phyloP scores from a whole-genome alignment of 2,329 filamentous ascomycete species.

The Lecanicillium sp. region DNA sequence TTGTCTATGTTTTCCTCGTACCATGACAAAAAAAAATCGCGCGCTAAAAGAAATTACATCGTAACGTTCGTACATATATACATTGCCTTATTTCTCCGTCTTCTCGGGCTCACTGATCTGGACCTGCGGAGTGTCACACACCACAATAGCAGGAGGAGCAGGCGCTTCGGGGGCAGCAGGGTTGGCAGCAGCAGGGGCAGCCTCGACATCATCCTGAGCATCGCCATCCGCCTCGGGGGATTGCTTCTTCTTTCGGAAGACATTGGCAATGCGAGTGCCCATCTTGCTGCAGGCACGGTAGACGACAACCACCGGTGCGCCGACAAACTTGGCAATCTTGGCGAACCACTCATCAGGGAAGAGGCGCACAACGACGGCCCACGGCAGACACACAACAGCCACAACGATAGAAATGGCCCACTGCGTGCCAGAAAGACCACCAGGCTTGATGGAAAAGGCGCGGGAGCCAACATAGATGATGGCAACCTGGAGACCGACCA shows the following conservation, averaged over 20 bases:
- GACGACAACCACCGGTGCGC: constrained; percentile 3
- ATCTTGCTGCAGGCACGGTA: constrained; percentile 1
- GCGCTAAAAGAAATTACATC: too few species aligned
- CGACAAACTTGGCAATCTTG: constrained; percentile 3
- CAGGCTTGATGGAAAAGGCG: constrained; percentile 59
- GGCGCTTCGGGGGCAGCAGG: background rate
- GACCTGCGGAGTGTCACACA: constrained; percentile 4
- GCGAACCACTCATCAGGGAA: constrained; percentile 55
- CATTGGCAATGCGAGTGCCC: background rate
- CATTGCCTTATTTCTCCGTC: constrained; percentile 1
- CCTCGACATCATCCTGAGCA: constrained; percentile 1
- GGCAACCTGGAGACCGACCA: constrained; percentile 76
- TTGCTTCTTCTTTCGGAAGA: constrained; percentile 3
- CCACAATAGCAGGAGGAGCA: constrained; percentile 6
- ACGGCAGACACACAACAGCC: constrained; percentile 66
- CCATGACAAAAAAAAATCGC: too few species aligned
- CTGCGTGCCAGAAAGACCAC: constrained; percentile 54
- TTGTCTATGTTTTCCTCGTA: too few species aligned
- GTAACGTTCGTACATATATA: constrained; percentile 11
- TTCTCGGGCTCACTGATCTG: constrained; percentile 1
- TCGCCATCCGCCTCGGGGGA: background rate
- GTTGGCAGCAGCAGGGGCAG: background rate
- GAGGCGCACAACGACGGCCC: constrained; percentile 64
- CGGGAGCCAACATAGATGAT: constrained; percentile 75
- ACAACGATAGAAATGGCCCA: constrained; percentile 80